phyloP scores from a whole-genome alignment of 2,329 filamentous ascomycete genomes.

The Chrysoporthe deuterocubensis region DNA sequence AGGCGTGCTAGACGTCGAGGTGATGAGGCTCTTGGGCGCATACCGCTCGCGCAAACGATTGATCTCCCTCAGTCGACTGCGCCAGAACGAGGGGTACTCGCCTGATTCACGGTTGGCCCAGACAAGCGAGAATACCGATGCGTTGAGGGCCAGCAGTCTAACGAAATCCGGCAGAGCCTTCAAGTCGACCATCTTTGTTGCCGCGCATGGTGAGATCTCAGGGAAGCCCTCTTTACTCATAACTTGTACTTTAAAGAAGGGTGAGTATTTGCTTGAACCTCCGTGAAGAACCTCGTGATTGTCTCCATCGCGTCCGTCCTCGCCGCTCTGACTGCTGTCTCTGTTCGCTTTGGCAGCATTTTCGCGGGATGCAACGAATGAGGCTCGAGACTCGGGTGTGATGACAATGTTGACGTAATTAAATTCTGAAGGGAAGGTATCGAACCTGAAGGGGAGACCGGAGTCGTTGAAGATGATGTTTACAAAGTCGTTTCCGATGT shows the following conservation, averaged over 20 bases:
- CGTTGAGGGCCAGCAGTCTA: conserved; percentile 86
- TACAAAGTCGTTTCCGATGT: conserved; percentile 97
- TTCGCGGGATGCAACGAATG: conserved; percentile 70
- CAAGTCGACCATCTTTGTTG: conserved; percentile 86
- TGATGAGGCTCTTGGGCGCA: conserved; percentile 44
- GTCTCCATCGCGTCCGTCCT: conserved; percentile 2
- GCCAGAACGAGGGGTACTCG: conserved; percentile 89
- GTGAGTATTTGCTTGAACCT: conserved; percentile 36
- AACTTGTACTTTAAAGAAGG: conserved; percentile 87
- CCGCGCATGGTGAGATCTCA: conserved; percentile 85
- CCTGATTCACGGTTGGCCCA: conserved; percentile 79
- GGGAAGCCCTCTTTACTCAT: conserved; percentile 89
- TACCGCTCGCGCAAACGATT: conserved; percentile 76
- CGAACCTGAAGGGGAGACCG: conserved; percentile 83
- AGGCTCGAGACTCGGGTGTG: conserved; percentile 79
- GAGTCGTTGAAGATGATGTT: conserved; percentile 99
- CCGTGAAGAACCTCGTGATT: neutral
- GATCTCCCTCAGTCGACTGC: conserved; percentile 83
- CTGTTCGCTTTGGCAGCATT: conserved; percentile 42
- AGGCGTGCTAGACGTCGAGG: conserved; percentile 38
- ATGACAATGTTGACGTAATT: conserved; percentile 98
- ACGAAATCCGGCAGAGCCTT: conserved; percentile 84
- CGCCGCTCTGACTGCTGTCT: conserved; percentile 39
- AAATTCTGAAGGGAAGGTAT: conserved; percentile 93
- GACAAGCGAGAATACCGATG: conserved; percentile 90